Evolutionary conservation across 768 basidiomycete species (phyloP).

Genomic region (Mycena floridula): DNA sequence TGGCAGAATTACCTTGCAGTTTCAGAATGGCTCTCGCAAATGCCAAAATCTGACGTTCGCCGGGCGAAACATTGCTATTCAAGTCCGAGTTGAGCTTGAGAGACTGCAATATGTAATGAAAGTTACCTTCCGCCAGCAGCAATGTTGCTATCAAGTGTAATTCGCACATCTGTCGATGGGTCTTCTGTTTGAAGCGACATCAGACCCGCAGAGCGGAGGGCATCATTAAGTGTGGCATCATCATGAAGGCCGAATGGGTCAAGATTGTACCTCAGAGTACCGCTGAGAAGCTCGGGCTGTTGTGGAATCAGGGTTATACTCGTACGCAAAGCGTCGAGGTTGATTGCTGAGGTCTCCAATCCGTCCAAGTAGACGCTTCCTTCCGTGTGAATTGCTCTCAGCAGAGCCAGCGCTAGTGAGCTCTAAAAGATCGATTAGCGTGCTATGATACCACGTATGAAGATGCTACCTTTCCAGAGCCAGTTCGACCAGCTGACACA

Average conservation of each 20-base stretch:
- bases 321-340: constrained; percentile 38
- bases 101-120: constrained; percentile 40
- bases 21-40: constrained; percentile 76
- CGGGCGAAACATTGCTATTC: no score
- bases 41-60: constrained; percentile 64
- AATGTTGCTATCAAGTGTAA: constrained; percentile 47
- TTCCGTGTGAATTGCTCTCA: constrained; percentile 42
- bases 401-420: constrained; percentile 41
- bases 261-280: constrained; percentile 56
- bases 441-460: neutral
- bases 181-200: constrained; percentile 36
- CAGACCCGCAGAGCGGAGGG: constrained; percentile 47
- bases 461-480: constrained; percentile 47
- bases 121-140: constrained; percentile 69
- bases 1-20: constrained; percentile 24
- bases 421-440: constrained; percentile 14
- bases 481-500: constrained; percentile 47
- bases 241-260: constrained; percentile 71
- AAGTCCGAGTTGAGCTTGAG: no score
- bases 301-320: constrained; percentile 41
- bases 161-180: constrained; percentile 23
- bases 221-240: constrained; percentile 59
- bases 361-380: constrained; percentile 43
- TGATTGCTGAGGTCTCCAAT: constrained; percentile 29
- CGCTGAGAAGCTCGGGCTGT: constrained; percentile 40